Evolutionary conservation across 306 rosid species (phyloP).

Genomic region (Quillaja saponaria): DNA sequence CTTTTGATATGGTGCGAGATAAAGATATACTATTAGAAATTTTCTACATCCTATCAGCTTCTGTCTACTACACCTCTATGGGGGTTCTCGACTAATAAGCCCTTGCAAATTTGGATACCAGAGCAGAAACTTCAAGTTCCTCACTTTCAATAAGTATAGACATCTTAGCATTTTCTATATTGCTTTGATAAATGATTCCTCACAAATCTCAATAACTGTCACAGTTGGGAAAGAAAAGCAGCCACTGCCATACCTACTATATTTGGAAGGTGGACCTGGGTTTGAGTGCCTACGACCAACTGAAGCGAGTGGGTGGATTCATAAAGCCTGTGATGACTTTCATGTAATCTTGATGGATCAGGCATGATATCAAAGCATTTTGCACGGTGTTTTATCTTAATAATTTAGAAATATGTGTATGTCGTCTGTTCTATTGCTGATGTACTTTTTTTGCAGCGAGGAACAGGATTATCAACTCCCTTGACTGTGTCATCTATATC

Average conservation of each 20-base stretch:
- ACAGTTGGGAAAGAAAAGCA: conserved; percentile 88
- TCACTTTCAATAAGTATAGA: conserved; percentile 13
- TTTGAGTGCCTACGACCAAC: conserved; percentile 80
- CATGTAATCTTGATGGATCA: conserved; percentile 92
- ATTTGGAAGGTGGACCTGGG: conserved; percentile 97
- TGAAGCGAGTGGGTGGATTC: conserved; percentile 86
- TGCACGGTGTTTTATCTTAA: conserved; percentile 14
- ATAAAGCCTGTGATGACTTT: conserved; percentile 80
- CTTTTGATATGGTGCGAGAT: too few relatives aligned
- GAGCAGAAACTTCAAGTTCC: conserved; percentile 3
- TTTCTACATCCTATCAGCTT: too few relatives aligned
- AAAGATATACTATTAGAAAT: too few relatives aligned
- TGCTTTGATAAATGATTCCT: too few relatives aligned
- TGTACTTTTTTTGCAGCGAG: conserved; percentile 65
- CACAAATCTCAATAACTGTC: too few relatives aligned
- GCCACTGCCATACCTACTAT: conserved; percentile 69
- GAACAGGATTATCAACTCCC: conserved; percentile 96
- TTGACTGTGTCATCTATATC: conserved; percentile 79
- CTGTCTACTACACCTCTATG: too few relatives aligned
- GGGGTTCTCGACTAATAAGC: too few relatives aligned
- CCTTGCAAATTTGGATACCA: conserved; percentile 1
- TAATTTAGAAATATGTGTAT: background rate
- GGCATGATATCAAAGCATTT: conserved; percentile 55
- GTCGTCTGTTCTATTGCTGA: conserved; percentile 28
- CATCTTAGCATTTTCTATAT: background rate